These are phyloP conservation scores for Paramecium bursaria DNA, from an alignment of 73 alveolate species.

Conservation along the genomic window DNA sequence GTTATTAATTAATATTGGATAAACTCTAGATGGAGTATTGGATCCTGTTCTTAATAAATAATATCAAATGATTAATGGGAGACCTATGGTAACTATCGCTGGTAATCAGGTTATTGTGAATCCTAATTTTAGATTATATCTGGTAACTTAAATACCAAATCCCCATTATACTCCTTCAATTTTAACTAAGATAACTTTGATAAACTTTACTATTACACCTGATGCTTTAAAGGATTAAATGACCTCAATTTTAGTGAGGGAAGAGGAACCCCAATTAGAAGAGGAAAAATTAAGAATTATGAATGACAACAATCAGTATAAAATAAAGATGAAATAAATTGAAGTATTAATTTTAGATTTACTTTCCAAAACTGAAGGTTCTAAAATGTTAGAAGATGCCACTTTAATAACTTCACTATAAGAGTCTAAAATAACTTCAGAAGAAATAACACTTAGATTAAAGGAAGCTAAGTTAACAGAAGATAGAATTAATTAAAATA, in stretches of 20 bases:
- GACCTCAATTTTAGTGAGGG: constrained; percentile 90
- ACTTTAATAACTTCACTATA: constrained; percentile 86
- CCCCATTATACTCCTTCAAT: constrained; percentile 98
- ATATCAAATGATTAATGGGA: constrained; percentile 85
- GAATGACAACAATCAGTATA: constrained; percentile 85
- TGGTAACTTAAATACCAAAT: constrained; percentile 92
- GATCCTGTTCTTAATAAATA: constrained; percentile 89
- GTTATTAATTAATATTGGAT: constrained; percentile 88
- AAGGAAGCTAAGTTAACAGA: constrained; percentile 92
- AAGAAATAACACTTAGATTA: constrained; percentile 89
- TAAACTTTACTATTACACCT: constrained; percentile 97
- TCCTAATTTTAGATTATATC: constrained; percentile 89
- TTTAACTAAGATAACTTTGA: constrained; percentile 92
- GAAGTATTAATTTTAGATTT: constrained; percentile 86
- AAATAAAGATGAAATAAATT: constrained; percentile 82
- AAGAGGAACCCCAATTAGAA: constrained; percentile 96
- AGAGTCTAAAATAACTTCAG: constrained; percentile 88
- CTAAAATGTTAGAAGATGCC: constrained; percentile 91
- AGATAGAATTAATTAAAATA: constrained; percentile 88
- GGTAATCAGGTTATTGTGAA: constrained; percentile 77
- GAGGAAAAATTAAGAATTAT: constrained; percentile 92
- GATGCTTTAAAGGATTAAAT: constrained; percentile 96
- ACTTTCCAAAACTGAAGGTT: constrained; percentile 85
- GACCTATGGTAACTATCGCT: constrained; percentile 82
- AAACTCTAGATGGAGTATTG: constrained; percentile 90